These are phyloP conservation scores for Monosporascus sp. DNA, from an alignment of 2,329 filamentous ascomycete species.

Conservation along the genomic window DNA sequence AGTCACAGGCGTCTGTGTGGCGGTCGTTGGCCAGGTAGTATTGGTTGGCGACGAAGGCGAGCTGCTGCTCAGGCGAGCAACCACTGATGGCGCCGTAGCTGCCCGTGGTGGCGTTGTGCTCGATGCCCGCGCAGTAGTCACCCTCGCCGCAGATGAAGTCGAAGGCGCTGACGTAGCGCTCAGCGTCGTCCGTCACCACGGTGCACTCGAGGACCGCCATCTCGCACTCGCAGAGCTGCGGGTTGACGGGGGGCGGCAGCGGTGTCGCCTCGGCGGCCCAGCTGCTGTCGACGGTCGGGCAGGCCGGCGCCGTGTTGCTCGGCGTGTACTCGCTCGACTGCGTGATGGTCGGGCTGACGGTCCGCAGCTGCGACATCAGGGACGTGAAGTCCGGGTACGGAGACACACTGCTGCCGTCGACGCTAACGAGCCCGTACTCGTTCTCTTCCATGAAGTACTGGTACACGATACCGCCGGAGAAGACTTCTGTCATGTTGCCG, in stretches of 20 bases:
- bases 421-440: slow-evolving; percentile 73
- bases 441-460: slow-evolving; percentile 95
- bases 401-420: slow-evolving; percentile 53
- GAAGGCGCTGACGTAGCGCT: slow-evolving; percentile 66
- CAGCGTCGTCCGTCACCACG: slow-evolving; percentile 48
- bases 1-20: slow-evolving; percentile 60
- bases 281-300: slow-evolving; percentile 57
- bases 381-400: slow-evolving; percentile 70
- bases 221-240: slow-evolving; percentile 82
- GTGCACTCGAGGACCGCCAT: slow-evolving; percentile 65
- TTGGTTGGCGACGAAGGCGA: slow-evolving; percentile 67
- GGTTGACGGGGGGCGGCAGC: slow-evolving; percentile 79
- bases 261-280: slow-evolving; percentile 64
- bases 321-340: slow-evolving; percentile 64
- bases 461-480: slow-evolving; percentile 97
- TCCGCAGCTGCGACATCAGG: slow-evolving; percentile 64
- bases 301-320: slow-evolving; percentile 64
- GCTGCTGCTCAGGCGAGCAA: slow-evolving; percentile 65
- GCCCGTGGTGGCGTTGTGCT: slow-evolving; percentile 59
- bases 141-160: slow-evolving; percentile 60
- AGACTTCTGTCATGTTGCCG: slow-evolving; percentile 75
- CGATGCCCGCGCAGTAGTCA: slow-evolving; percentile 61
- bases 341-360: slow-evolving; percentile 60
- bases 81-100: slow-evolving; percentile 73
- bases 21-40: slow-evolving; percentile 58